These are phyloP conservation scores for Trichosporon faecale DNA, from an alignment of 1,284 basidiomycete genomes.

Conservation along the genomic window DNA sequence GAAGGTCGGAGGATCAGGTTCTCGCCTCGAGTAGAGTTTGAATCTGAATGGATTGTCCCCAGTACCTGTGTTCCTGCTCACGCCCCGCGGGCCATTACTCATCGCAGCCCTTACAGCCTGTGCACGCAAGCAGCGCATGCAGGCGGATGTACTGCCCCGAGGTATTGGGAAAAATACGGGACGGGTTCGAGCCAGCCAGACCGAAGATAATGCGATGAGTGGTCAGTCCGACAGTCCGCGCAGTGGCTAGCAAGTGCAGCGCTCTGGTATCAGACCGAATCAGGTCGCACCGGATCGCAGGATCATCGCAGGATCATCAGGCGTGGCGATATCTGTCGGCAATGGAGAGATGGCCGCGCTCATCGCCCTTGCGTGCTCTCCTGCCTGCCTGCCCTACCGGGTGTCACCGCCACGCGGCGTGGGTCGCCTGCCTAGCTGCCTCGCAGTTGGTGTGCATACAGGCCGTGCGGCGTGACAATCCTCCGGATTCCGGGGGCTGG, in stretches of 20 bases:
- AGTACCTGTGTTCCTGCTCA: not conserved
- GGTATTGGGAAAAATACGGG: not conserved
- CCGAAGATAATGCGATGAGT: not conserved
- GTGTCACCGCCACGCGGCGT: not conserved
- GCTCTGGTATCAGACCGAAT: not conserved
- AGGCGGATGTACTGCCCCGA: not conserved
- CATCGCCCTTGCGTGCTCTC: not conserved
- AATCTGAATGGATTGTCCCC: not conserved
- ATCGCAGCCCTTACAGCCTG: not conserved
- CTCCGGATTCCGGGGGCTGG: not conserved
- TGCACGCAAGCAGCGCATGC: not conserved
- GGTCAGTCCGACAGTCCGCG: not conserved
- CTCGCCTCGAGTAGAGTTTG: not conserved
- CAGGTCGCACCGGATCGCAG: not conserved
- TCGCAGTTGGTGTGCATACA: too few species aligned
- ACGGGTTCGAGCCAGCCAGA: too few species aligned
- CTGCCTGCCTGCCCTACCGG: not conserved
- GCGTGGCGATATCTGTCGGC: not conserved
- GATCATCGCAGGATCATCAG: not conserved
- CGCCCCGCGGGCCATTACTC: not conserved
- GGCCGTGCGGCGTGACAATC: not conserved
- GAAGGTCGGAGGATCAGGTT: not conserved
- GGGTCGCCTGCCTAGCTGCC: not conserved
- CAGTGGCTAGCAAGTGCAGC: not conserved
- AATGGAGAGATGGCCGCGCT: not conserved